Percentiles rank a stretch among this genome's conserved stretches.
phyloP scores from a whole-genome alignment of 805 yeast genomes.

The Candida vartiovaarae region DNA sequence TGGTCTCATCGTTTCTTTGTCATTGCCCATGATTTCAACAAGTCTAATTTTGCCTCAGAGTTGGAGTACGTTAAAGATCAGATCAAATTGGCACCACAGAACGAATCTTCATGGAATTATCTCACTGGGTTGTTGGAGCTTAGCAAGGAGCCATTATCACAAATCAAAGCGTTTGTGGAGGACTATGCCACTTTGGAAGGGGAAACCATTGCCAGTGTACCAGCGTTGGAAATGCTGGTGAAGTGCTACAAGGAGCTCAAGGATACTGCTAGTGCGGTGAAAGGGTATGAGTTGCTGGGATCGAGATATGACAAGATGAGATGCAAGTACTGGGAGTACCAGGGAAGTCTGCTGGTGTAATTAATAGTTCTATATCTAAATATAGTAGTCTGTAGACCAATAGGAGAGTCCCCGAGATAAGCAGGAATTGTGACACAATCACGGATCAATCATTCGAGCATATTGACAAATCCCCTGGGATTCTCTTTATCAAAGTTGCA shows the following conservation, averaged over 20 bases:
- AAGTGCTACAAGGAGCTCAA: constrained; percentile 32
- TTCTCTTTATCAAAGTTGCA: too few species aligned
- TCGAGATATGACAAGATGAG: constrained; percentile 56
- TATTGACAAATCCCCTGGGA: too few species aligned
- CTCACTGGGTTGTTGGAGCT: constrained; percentile 47
- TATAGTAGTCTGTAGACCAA: too few species aligned
- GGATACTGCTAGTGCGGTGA: constrained; percentile 27
- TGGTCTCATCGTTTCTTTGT: constrained; percentile 84
- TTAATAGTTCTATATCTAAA: too few species aligned
- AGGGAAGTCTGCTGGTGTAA: constrained; percentile 14
- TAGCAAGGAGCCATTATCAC: constrained; percentile 24
- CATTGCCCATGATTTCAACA: constrained; percentile 15
- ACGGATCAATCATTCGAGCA: too few species aligned
- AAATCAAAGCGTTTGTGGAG: constrained; percentile 39
- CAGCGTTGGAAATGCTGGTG: constrained; percentile 59
- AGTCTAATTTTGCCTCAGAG: constrained; percentile 36
- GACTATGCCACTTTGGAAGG: constrained; percentile 30
- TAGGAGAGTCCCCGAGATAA: too few species aligned
- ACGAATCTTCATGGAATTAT: constrained; percentile 84
- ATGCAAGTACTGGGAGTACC: constrained; percentile 52
- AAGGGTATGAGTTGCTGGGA: constrained; percentile 46
- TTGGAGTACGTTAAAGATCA: constrained; percentile 40
- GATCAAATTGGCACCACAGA: constrained; percentile 65
- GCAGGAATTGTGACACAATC: too few species aligned
- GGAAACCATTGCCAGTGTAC: constrained; percentile 32